Evolutionary conservation across 2,329 filamentous ascomycete genomes (phyloP), one percentile per base, ranked within the genome.

Genomic region (Dryadomyces sulphureus): DNA sequence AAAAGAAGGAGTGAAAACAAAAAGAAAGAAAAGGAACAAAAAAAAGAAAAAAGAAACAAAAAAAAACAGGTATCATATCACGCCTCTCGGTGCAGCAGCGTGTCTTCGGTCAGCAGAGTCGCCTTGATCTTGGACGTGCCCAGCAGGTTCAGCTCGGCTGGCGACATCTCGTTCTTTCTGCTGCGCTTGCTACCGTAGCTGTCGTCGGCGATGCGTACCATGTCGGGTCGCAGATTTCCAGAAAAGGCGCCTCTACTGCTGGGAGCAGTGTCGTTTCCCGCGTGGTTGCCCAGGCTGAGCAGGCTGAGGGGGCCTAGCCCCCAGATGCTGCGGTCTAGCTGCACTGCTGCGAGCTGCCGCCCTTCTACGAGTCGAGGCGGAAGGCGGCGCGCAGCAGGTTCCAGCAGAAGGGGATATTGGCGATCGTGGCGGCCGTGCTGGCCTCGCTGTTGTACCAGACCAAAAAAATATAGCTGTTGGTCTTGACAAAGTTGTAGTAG

Each of bases 371-470:
- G n/a, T 52, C 53, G 24, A 51, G 50, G 0, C 50, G 38, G 46
- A 56, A 55, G 42, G 71, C 48, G 8, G 66, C 64, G 38, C 72
- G 67, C 25, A 77, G 63, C 19, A 79, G 62, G 0, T 72, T 70
- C 68, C 74, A 79, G 50, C 68, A 71, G 42, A 78, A 70, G 0
- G 76, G 75, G 6, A 80, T 63, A 49, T 80, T 80, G 24, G 74
- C 68, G 16, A 79, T 75, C 42, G 77, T 66, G 36, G 80, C 65
- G 6, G 75, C 73, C 0, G 76, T 76, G 39, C 69, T 73, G 12
- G 69, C 67, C 55, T 80, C 76, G 24, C 73, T 67, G 8, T 75
- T 67, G 51, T 77, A 77, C 75, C 75, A 80, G 52, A 70, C 70
- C 0, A 75, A 67, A 64, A 76, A 80, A 34, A 70, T 59, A 14